Evolutionary conservation across 2,329 filamentous ascomycete genomes (phyloP).

Genomic region (Sporothrix pseudoabietina): DNA sequence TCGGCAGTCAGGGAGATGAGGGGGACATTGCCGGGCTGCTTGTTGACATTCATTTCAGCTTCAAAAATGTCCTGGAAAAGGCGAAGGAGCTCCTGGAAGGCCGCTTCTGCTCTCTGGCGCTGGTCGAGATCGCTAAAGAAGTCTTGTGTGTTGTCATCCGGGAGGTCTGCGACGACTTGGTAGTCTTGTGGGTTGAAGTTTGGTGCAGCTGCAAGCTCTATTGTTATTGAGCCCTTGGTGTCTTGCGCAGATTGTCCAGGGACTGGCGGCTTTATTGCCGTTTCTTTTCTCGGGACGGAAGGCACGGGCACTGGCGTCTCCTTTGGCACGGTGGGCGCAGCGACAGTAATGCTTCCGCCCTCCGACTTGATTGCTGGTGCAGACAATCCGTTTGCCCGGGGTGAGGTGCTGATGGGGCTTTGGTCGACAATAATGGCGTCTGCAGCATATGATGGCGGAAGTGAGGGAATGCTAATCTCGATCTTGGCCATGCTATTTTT

Average conservation of each 20-base stretch:
- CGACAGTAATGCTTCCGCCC: background rate
- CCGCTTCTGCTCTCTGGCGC: slow-evolving; percentile 75
- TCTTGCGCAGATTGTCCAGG: slow-evolving; percentile 26
- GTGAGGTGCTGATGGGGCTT: background rate
- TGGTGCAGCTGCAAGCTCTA: slow-evolving; percentile 50
- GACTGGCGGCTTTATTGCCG: background rate
- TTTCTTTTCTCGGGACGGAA: background rate
- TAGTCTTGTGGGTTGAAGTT: slow-evolving; percentile 58
- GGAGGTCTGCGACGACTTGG: slow-evolving; percentile 50
- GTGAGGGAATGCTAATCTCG: slow-evolving; percentile 51
- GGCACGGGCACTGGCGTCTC: slow-evolving; percentile 13
- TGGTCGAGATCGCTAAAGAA: slow-evolving; percentile 71
- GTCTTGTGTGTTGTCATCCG: slow-evolving; percentile 57
- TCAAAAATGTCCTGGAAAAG: slow-evolving; percentile 73
- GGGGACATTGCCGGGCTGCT: slow-evolving; percentile 57
- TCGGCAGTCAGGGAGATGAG: slow-evolving; percentile 58
- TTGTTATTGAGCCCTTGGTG: slow-evolving; percentile 44
- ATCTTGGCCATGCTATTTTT: slow-evolving; percentile 46
- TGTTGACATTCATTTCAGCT: slow-evolving; percentile 69
- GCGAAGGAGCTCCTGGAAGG: slow-evolving; percentile 69
- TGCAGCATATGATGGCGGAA: slow-evolving; percentile 21
- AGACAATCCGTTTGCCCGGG: slow-evolving; percentile 12
- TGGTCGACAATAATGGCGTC: background rate
- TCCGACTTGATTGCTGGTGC: background rate
- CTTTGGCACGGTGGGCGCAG: background rate